Base-by-base conservation (phyloP, 129 eudicot genomes). In the Centella asiatica region DNA sequence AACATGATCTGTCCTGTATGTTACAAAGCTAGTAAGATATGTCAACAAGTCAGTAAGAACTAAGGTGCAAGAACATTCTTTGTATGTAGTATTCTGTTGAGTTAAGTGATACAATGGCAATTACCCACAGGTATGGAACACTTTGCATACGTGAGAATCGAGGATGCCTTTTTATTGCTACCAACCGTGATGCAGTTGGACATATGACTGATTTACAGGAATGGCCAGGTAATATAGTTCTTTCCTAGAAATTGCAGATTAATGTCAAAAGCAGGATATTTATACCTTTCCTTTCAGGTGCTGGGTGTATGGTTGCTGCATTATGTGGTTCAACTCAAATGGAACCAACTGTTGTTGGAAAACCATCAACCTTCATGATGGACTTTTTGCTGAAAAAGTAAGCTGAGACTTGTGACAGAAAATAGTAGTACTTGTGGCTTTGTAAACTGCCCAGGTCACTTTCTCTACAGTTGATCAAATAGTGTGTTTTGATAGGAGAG, bases 291-390 rank as follows among this genome's bases (percentile, higher is more conserved):
- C n/a, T 45, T 63, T n/a, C 78, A 87, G 97, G 95, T 55, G 96
- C 95, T 11, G 98, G 98, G 46, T 92, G 98, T 72, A 92, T 92
- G 98, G 98, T 92, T 65, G 95, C 88, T 60, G 95, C 98, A 50
- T 48, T 92, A 26, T 87, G 95, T 62, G 96, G 98, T 29, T 44
- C 98, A 19, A 84, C 98, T 31, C 66, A 82, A 70, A 87, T 66
- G 76, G 98, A 92, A 61, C 98, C 98, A 40, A 70, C 76, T 70
- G 90, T 84, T 55, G 98, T 90, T 40, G 98, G 98, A 57, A 90
- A 90, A 66, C 95, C 98, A 33, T 82, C 94, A 17, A 87, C 90
- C 14, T 87, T 92, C 76, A 60, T 92, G 84, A 92, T 92, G 98
- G 84, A 87, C 32, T 87, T 87, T 44, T 80, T 92, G 72, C 77